Conservation (phyloP, 495 filamentous ascomycete species). For the Darksidea phi region DNA sequence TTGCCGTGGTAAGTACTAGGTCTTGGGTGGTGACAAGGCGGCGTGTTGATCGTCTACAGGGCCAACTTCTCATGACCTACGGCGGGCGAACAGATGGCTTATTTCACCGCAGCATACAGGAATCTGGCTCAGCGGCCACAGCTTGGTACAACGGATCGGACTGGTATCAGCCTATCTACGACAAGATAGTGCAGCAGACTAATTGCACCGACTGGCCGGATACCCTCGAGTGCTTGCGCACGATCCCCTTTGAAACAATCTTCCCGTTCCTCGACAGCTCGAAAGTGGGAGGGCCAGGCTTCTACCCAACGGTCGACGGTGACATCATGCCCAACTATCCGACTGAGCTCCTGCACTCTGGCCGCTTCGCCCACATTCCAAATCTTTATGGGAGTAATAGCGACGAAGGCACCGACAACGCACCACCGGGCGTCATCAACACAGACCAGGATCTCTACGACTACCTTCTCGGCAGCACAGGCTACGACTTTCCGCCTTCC, state of each 20-base stretch:
- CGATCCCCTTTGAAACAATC: slow-evolving; percentile 28
- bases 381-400: slow-evolving; percentile 33
- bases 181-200: slow-evolving; percentile 31
- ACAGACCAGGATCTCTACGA: slow-evolving; percentile 30
- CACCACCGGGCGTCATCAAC: slow-evolving; percentile 28
- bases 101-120: slow-evolving; percentile 36
- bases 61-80: slow-evolving; percentile 30
- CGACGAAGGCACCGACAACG: slow-evolving; percentile 37
- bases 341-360: slow-evolving; percentile 27
- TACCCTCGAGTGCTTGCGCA: slow-evolving; percentile 34
- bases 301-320: slow-evolving; percentile 36
- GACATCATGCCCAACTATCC: slow-evolving; percentile 37
- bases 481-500: slow-evolving; percentile 29
- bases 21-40: not conserved
- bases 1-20: slow-evolving; percentile 24
- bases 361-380: slow-evolving; percentile 35
- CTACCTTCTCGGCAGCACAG: slow-evolving; percentile 28
- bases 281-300: slow-evolving; percentile 33
- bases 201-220: slow-evolving; percentile 32
- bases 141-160: slow-evolving; percentile 36
- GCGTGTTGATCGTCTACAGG: slow-evolving; percentile 3
- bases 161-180: slow-evolving; percentile 37
- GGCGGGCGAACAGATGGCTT: slow-evolving; percentile 28
- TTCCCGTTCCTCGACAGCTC: slow-evolving; percentile 34
- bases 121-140: slow-evolving; percentile 31